These are phyloP conservation scores for Persicaria tinctoria DNA, from an alignment of 148 eudicot genomes.

Conservation along the genomic window DNA sequence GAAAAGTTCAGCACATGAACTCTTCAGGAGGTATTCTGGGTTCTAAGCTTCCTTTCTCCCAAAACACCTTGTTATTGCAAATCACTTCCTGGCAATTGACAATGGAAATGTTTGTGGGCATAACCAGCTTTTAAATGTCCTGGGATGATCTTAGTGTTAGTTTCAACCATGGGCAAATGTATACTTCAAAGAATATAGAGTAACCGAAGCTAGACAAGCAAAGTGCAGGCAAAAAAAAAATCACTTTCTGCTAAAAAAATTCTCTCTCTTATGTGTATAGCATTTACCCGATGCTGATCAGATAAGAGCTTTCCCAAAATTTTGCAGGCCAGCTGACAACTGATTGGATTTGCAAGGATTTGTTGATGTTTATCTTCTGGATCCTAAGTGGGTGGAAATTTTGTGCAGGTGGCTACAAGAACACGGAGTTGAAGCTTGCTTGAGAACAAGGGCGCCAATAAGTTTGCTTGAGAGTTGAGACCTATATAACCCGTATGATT, in stretches of 20 bases:
- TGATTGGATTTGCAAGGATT: neutral
- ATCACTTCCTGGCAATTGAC: no score
- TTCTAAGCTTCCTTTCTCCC: no score
- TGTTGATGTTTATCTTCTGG: neutral
- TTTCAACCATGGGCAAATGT: neutral
- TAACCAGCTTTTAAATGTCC: neutral
- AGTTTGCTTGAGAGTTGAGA: neutral
- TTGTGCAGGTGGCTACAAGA: neutral
- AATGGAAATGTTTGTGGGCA: neutral
- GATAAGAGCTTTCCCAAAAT: neutral
- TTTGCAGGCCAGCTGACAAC: neutral
- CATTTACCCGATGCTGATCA: neutral
- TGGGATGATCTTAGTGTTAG: neutral
- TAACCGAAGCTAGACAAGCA: no score
- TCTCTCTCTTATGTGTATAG: neutral
- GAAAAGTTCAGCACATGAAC: no score
- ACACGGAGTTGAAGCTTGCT: neutral
- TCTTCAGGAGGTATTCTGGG: no score
- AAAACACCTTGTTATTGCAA: no score
- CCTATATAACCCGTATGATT: neutral
- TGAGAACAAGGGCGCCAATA: neutral
- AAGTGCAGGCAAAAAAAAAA: neutral
- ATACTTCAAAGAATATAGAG: no score
- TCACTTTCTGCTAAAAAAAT: neutral
- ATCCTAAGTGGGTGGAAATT: neutral